phyloP scores from a whole-genome alignment of 257 asterid genomes.

The Petunia axillaris region DNA sequence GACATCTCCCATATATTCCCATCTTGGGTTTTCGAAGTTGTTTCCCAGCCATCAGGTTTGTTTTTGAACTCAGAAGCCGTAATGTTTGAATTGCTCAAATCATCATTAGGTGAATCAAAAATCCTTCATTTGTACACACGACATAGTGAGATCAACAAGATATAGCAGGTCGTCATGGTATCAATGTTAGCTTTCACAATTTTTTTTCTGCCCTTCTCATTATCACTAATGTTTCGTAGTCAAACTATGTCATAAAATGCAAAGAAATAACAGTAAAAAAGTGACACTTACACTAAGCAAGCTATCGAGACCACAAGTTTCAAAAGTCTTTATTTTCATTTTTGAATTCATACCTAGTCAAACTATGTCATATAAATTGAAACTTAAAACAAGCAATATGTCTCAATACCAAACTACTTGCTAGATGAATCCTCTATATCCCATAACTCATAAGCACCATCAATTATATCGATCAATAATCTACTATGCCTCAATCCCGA shows the following conservation, averaged over 20 bases:
- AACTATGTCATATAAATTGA: too few species aligned
- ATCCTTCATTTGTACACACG: slow-evolving; percentile 55
- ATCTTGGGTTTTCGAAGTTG: slow-evolving; percentile 64
- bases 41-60: slow-evolving; percentile 96
- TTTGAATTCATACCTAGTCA: too few species aligned
- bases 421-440: not conserved
- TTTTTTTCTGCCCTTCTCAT: too few species aligned
- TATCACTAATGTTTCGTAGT: too few species aligned
- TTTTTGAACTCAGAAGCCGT: slow-evolving; percentile 62
- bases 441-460: not conserved
- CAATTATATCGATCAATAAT: not conserved
- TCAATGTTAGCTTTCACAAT: not conserved
- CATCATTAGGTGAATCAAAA: slow-evolving; percentile 68
- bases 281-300: too few species aligned
- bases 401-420: too few species aligned
- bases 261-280: too few species aligned
- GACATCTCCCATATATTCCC: slow-evolving; percentile 94
- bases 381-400: too few species aligned
- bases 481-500: not conserved
- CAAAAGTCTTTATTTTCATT: too few species aligned
- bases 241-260: not conserved
- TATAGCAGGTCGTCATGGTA: not conserved
- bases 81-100: slow-evolving; percentile 47
- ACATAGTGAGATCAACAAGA: slow-evolving; percentile 13
- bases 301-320: too few species aligned